phyloP scores from a whole-genome alignment of 1,139 yeast genomes.

The Candida tunisiensis region DNA sequence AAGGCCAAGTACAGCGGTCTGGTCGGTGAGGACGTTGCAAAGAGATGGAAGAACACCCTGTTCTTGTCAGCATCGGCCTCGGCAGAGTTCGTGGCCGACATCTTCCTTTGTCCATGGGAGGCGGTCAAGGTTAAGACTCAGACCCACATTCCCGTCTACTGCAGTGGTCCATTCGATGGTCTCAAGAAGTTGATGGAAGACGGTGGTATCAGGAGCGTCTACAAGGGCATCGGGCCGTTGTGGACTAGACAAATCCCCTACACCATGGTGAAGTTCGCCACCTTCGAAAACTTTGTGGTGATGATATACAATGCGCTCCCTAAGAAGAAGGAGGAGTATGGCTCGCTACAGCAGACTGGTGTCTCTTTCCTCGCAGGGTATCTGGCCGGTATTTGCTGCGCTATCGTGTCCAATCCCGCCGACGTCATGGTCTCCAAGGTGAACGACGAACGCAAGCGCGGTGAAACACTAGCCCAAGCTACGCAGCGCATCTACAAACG shows the following conservation, averaged over 20 bases:
- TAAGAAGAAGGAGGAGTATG: conserved; percentile 28
- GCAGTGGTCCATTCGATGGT: conserved; percentile 28
- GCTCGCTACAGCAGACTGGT: conserved; percentile 49
- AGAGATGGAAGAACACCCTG: conserved; percentile 43
- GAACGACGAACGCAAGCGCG: conserved; percentile 40
- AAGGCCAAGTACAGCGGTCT: conserved; percentile 35
- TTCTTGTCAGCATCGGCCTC: conserved; percentile 62
- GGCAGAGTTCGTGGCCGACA: conserved; percentile 72
- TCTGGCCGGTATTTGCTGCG: conserved; percentile 75
- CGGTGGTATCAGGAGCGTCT: conserved; percentile 44
- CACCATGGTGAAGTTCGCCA: conserved; percentile 72
- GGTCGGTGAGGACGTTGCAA: conserved; percentile 39
- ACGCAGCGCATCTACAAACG: conserved; percentile 40
- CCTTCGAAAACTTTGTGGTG: conserved; percentile 69
- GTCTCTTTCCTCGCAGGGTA: conserved; percentile 73
- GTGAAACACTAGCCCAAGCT: conserved; percentile 39
- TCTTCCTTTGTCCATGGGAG: conserved; percentile 69
- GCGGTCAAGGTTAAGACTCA: conserved; percentile 72
- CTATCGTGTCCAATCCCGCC: conserved; percentile 72
- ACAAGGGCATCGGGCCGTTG: conserved; percentile 61
- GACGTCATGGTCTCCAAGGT: conserved; percentile 76
- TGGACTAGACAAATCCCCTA: conserved; percentile 84
- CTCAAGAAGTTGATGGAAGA: conserved; percentile 35
- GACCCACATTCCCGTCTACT: conserved; percentile 60
- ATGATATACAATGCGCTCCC: conserved; percentile 37